Evolutionary conservation across 139 green algal species (phyloP).

Genomic region (Mychonastes homosphaera): DNA sequence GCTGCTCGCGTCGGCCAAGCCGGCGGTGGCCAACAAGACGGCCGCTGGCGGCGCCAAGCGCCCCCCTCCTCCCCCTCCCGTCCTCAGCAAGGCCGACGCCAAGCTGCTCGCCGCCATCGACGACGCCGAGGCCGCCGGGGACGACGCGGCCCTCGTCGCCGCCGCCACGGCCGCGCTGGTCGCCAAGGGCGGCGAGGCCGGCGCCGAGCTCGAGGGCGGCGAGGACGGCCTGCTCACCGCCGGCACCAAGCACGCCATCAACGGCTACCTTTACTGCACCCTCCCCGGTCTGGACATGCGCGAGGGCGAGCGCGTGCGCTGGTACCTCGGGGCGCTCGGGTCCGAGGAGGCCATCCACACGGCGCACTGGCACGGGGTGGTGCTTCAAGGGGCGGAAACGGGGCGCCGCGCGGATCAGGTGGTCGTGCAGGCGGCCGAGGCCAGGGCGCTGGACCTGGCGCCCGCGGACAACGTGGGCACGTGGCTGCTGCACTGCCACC

Average conservation of each 20-base stretch:
- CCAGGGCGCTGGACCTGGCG: conserved; percentile 21
- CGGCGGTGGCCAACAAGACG: conserved; percentile 33
- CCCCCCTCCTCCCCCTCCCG: not conserved
- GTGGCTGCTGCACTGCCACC: conserved; percentile 47
- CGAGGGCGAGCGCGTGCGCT: conserved; percentile 33
- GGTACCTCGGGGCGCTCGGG: conserved; percentile 39
- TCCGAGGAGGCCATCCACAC: conserved; percentile 38
- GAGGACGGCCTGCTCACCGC: conserved; percentile 25
- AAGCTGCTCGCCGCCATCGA: conserved; percentile 11
- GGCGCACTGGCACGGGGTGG: conserved; percentile 48
- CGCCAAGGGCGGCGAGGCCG: too few species aligned
- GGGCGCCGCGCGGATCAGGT: conserved; percentile 16
- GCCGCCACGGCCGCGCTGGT: too few species aligned
- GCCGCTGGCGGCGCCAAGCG: not conserved
- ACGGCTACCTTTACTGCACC: conserved; percentile 51
- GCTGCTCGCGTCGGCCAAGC: not conserved
- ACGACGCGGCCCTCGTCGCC: not conserved
- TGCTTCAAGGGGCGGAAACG: conserved; percentile 11
- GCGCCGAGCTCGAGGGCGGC: too few species aligned
- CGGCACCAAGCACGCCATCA: conserved; percentile 50
- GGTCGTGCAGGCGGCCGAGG: conserved; percentile 3
- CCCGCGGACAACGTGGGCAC: conserved; percentile 33
- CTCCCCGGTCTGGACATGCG: conserved; percentile 22
- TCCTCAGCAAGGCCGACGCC: not conserved
- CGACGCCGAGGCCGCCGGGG: conserved; percentile 12